A percentile compares a stretch with the other conserved stretches of the same genome.
Conservation (phyloP, 2,329 filamentous ascomycete species). For the Cucurbitaria berberidis region DNA sequence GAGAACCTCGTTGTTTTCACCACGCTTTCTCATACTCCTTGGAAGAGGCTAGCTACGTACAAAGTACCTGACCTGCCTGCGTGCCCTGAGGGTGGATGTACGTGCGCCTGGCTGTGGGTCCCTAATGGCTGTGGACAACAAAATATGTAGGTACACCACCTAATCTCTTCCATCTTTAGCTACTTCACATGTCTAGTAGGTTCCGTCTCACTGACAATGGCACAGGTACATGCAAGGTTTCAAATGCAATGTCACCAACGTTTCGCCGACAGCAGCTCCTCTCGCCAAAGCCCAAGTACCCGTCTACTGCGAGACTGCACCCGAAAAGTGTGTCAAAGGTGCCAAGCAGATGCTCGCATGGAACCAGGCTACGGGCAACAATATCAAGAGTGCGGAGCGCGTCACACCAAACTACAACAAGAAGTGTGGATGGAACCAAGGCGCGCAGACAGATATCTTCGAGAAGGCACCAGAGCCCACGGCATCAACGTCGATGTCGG, state of each 20-base stretch:
- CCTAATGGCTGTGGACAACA: constrained; percentile 48
- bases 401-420: constrained; percentile 30
- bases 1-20: constrained; percentile 61
- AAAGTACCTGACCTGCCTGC: constrained; percentile 47
- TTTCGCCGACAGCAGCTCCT: constrained; percentile 47
- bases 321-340: constrained; percentile 53
- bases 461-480: neutral
- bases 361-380: constrained; percentile 46
- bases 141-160: constrained; percentile 40
- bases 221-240: constrained; percentile 57
- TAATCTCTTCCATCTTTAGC: neutral
- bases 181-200: neutral
- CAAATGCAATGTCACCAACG: constrained; percentile 56
- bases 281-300: constrained; percentile 53
- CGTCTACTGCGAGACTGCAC: constrained; percentile 52
- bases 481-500: neutral
- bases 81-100: constrained; percentile 49
- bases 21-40: constrained; percentile 48
- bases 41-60: constrained; percentile 49
- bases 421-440: constrained; percentile 33
- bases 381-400: constrained; percentile 25
- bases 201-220: neutral
- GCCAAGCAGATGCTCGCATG: constrained; percentile 61
- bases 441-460: constrained; percentile 37
- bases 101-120: constrained; percentile 54